Base-by-base conservation (phyloP, 352 stramenopile genomes). In the Peronospora destructor region DNA sequence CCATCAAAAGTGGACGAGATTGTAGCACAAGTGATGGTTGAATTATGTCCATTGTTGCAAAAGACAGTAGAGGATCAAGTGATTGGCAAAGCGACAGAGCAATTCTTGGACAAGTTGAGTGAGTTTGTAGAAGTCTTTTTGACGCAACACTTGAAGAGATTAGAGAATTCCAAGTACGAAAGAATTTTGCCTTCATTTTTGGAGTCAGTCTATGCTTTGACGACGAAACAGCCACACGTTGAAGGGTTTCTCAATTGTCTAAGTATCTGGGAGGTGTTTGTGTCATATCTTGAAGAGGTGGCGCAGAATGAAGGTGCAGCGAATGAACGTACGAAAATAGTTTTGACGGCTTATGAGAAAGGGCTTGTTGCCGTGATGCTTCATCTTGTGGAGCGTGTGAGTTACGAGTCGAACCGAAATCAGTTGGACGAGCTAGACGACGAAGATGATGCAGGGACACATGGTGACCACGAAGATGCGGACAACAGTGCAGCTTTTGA, bases 241-340 rank as follows among this genome's bases (percentile, higher is more conserved):
- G 73, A 73, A 26, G 81, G 78, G 0, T 86, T 90, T 36, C 47
- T 90, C 37, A 87, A 90, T 52, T 92, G 81, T 38, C 47, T 92
- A 29, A 78, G 66, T 19, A 71, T 90, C 6, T 92, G 81, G 81
- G 78, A 92, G 21, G 76, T 92, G 5, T 86, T 92, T 43, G 78
- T 92, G 12, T 68, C 71, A 13, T 87, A 90, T 42, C 74, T 92
- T 44, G 81, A 92, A 56, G 78, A 90, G 47, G 64, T 76, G 1
- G 75, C 90, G 47, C 71, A 83, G 32, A 76, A 86, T 32, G 78
- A 86, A 64, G 70, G 61, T 4, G 73, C 73, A 3, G 61, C 71
- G 2, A 84, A 84, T 35, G 75, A 85, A 11, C 66, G 50, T 1
- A 52, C 74, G 2, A 54, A 69, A 2, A 54, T 57, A 16, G 71